These are phyloP conservation scores for Phytopythium sindhum DNA, from an alignment of 352 stramenopile species.

Conservation along the genomic window DNA sequence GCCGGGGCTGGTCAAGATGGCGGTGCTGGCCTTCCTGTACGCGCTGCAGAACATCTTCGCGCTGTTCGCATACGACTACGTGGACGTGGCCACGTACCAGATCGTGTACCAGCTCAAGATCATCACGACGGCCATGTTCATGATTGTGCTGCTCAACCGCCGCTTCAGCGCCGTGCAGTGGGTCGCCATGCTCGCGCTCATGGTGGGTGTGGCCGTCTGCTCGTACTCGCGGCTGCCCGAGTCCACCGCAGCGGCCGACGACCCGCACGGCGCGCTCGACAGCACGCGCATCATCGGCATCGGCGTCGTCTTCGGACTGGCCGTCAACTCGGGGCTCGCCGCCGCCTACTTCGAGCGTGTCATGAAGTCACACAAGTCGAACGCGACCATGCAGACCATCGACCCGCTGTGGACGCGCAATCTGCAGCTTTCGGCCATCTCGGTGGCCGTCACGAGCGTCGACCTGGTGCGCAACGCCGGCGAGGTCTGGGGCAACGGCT, in stretches of 20 bases:
- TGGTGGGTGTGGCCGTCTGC: conserved; percentile 81
- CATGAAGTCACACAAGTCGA: conserved; percentile 83
- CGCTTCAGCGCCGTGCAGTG: conserved; percentile 83
- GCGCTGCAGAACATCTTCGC: conserved; percentile 86
- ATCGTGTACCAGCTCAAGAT: conserved; percentile 91
- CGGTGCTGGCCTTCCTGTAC: conserved; percentile 82
- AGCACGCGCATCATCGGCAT: conserved; percentile 71
- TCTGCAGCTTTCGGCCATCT: conserved; percentile 81
- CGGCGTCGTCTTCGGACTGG: conserved; percentile 72
- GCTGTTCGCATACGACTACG: conserved; percentile 85
- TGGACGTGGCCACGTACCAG: conserved; percentile 88
- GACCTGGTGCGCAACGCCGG: conserved; percentile 65
- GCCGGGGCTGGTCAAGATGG: conserved; percentile 81
- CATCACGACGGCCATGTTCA: conserved; percentile 88
- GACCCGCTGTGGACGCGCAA: conserved; percentile 87
- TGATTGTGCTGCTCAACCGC: conserved; percentile 84
- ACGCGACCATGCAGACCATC: conserved; percentile 68
- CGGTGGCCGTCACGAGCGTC: conserved; percentile 64
- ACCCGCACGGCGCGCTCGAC: conserved; percentile 20
- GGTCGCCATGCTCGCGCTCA: conserved; percentile 81
- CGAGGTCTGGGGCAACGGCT: conserved; percentile 59
- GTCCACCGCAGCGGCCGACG: conserved; percentile 15
- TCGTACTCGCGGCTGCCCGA: conserved; percentile 73
- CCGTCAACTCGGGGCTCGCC: conserved; percentile 84
- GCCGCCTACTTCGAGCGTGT: conserved; percentile 86